A percentile compares a stretch with the other conserved stretches of the same genome.
phyloP scores from a whole-genome alignment of 1,284 basidiomycete species.

The Coriolopsis trogii region DNA sequence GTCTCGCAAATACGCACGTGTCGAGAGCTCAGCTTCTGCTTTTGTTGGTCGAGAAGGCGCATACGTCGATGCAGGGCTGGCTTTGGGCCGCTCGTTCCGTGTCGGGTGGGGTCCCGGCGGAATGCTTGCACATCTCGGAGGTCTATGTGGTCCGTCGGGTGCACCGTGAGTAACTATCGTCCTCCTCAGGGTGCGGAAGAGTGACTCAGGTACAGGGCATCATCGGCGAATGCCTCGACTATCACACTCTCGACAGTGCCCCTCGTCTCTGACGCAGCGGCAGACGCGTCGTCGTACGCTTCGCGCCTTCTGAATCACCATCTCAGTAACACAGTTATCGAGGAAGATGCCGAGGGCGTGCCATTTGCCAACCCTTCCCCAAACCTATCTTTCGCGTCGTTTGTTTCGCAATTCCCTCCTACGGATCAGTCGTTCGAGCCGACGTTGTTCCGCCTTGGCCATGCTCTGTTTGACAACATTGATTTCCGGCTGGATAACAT shows the following conservation, averaged over 20 bases:
- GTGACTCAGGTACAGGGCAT: constrained; percentile 39
- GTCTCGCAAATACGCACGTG: constrained; percentile 71
- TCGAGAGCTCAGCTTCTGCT: constrained; percentile 65
- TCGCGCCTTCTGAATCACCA: constrained; percentile 82
- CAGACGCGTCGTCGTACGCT: constrained; percentile 48
- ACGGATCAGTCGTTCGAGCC: constrained; percentile 81
- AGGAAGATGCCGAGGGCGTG: constrained; percentile 51
- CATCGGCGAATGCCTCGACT: constrained; percentile 59
- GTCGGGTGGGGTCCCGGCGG: constrained; percentile 91
- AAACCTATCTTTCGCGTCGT: constrained; percentile 79
- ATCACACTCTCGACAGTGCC: constrained; percentile 53
- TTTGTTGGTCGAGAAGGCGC: constrained; percentile 67
- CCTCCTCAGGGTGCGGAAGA: neutral
- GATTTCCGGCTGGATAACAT: constrained; percentile 61
- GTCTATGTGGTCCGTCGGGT: constrained; percentile 59
- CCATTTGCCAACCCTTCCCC: constrained; percentile 61
- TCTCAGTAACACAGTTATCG: constrained; percentile 75
- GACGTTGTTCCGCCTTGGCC: constrained; percentile 84
- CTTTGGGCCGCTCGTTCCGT: constrained; percentile 87
- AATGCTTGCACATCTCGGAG: constrained; percentile 75
- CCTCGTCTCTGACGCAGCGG: constrained; percentile 38
- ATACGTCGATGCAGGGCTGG: constrained; percentile 80
- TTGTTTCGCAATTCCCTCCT: constrained; percentile 72
- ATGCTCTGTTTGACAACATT: constrained; percentile 90
- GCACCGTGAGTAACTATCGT: constrained; percentile 52